Evolutionary conservation across 192 early-diverging fungal species (phyloP), one percentile per base, ranked within the genome.

Genomic region (Backusella parvicylindrica): DNA sequence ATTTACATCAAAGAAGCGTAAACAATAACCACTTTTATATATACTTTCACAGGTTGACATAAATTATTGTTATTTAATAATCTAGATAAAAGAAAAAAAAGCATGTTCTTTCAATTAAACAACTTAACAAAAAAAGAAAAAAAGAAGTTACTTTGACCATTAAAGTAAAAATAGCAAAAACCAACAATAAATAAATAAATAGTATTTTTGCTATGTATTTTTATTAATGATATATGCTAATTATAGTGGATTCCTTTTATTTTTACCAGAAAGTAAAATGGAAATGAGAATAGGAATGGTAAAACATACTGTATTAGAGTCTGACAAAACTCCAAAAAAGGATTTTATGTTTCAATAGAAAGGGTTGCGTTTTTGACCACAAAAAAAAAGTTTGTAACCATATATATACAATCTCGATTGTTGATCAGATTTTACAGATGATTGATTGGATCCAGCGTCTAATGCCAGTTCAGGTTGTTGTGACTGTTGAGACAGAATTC

Each of bases 371-470:
- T 9, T 56, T 26, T 56, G 50, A 12, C 11, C 50, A 60, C 21
- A 60, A 60, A 60, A 26, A 26, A 26, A 60, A 60, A 11, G 8
- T 9, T 18, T 6, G 12, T 60, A 60, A 60, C 53, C 53, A 60
- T 28, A 60, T 28, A 60, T 60, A 60, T 60, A 60, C 53, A 28
- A 60, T 60, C 53, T 60, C 53, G 53, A 60, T 60, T 60, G 53
- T 60, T 60, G 53, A 60, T 60, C 53, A 23, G 3, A 60, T 28
- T 60, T 60, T 13, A 9, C 21, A 26, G 53, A 28, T 12, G 23
- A 60, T 28, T 56, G 50, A 56, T 56, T 56, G 50, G 50, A 56
- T 56, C 50, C 21, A 56, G 23, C 8, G 23, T 56, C 12, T 26
- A 56, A 50, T 21, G 21, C 50, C 50, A 53, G 21, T 11, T 9